phyloP scores from a whole-genome alignment of 371 early-diverging fungal species.

The Mucor indicus region DNA sequence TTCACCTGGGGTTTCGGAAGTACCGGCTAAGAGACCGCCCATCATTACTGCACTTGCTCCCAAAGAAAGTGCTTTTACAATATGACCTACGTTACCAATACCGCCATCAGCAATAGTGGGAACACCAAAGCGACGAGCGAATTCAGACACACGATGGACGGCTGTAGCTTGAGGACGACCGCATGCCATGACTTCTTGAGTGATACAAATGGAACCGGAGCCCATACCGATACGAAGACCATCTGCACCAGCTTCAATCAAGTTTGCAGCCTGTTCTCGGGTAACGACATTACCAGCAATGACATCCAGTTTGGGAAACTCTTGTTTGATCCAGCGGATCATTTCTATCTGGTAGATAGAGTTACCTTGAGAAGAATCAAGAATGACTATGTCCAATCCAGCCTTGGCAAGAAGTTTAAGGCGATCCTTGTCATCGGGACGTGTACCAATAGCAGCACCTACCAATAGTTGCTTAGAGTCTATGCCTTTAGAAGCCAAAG shows the following conservation, averaged over 20 bases:
- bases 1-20: slow-evolving; percentile 93
- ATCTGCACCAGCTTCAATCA: slow-evolving; percentile 95
- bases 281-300: slow-evolving; percentile 98
- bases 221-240: slow-evolving; percentile 97
- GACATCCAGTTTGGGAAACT: slow-evolving; percentile 77
- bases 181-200: slow-evolving; percentile 98
- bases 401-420: slow-evolving; percentile 85
- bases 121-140: slow-evolving; percentile 88
- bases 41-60: slow-evolving; percentile 98
- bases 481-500: slow-evolving; percentile 82
- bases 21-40: slow-evolving; percentile 95
- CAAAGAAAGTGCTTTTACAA: slow-evolving; percentile 92
- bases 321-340: slow-evolving; percentile 87
- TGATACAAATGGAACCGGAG: slow-evolving; percentile 96
- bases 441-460: slow-evolving; percentile 94
- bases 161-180: slow-evolving; percentile 98
- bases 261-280: slow-evolving; percentile 87
- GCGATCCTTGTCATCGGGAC: slow-evolving; percentile 84
- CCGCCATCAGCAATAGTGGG: slow-evolving; percentile 98
- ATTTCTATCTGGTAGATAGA: slow-evolving; percentile 91
- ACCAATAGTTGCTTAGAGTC: slow-evolving; percentile 88
- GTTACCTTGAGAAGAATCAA: slow-evolving; percentile 96
- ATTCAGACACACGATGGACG: slow-evolving; percentile 92
- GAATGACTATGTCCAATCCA: slow-evolving; percentile 90
- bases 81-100: slow-evolving; percentile 94